Evolutionary conservation across 208 protist species (phyloP).

Genomic region (Entamoeba moshkovskii): DNA sequence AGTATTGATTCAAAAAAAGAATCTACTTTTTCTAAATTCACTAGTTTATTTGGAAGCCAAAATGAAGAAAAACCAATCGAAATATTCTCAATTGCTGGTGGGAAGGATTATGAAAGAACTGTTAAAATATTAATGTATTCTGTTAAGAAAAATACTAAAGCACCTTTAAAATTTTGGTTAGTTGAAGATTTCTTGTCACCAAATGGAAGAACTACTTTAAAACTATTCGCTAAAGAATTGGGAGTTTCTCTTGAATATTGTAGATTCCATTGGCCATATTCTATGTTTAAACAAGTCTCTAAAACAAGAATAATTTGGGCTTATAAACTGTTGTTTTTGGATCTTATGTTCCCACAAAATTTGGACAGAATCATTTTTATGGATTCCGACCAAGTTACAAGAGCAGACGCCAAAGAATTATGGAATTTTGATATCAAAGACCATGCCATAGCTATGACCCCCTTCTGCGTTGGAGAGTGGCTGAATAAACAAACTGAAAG

Average conservation of each 20-base stretch:
- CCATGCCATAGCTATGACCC: conserved; percentile 17
- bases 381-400: conserved; percentile 85
- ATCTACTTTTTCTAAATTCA: background rate
- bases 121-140: conserved; percentile 91
- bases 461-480: conserved; percentile 23
- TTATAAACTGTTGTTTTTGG: conserved; percentile 96
- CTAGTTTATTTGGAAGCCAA: background rate
- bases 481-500: conserved; percentile 12
- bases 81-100: conserved; percentile 88
- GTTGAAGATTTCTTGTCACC: conserved; percentile 88
- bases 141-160: conserved; percentile 64
- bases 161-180: conserved; percentile 91
- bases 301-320: conserved; percentile 95
- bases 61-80: conserved; percentile 65
- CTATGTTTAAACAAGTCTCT: conserved; percentile 74
- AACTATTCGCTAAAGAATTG: conserved; percentile 58
- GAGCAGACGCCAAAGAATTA: conserved; percentile 70
- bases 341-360: conserved; percentile 83
- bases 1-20: background rate
- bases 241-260: conserved; percentile 81
- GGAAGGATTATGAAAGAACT: conserved; percentile 92
- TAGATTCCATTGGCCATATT: conserved; percentile 90
- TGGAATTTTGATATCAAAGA: conserved; percentile 78
- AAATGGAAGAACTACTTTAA: conserved; percentile 65
- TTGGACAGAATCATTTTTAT: conserved; percentile 90